phyloP scores from a whole-genome alignment of 108 stramenopile species.

The Conticribra weissflogii region DNA sequence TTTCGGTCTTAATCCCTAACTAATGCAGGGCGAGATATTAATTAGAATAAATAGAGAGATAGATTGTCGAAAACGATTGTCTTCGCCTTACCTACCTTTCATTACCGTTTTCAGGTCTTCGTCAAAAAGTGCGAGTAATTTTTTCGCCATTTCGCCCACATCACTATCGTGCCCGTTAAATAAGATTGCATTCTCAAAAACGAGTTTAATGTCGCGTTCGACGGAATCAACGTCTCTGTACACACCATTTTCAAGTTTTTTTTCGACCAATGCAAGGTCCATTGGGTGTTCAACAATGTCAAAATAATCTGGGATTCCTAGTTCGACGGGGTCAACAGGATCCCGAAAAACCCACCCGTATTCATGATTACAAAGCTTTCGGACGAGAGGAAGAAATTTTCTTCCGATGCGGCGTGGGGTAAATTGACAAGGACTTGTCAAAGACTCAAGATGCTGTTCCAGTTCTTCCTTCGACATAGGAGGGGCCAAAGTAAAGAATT shows the following conservation, averaged over 20 bases:
- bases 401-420: constrained; percentile 76
- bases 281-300: constrained; percentile 91
- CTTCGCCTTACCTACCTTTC: constrained; percentile 28
- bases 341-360: constrained; percentile 91
- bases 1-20: constrained; percentile 5
- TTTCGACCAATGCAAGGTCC: constrained; percentile 77
- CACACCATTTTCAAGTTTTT: constrained; percentile 75
- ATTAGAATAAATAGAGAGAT: constrained; percentile 1
- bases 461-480: constrained; percentile 72
- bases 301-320: constrained; percentile 96
- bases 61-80: constrained; percentile 14
- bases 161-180: constrained; percentile 88
- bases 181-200: constrained; percentile 88
- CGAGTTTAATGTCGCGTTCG: constrained; percentile 68
- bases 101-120: constrained; percentile 60
- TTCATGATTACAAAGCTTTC: constrained; percentile 77
- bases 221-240: constrained; percentile 76
- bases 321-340: constrained; percentile 92
- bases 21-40: neutral
- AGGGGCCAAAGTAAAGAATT: too few species aligned
- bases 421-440: constrained; percentile 64
- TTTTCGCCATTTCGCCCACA: constrained; percentile 78
- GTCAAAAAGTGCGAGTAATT: constrained; percentile 64
- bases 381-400: constrained; percentile 82
- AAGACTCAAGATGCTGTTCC: constrained; percentile 76